Base-by-base conservation (phyloP, 1,139 yeast genomes). In the Arxiozyma bovina region DNA sequence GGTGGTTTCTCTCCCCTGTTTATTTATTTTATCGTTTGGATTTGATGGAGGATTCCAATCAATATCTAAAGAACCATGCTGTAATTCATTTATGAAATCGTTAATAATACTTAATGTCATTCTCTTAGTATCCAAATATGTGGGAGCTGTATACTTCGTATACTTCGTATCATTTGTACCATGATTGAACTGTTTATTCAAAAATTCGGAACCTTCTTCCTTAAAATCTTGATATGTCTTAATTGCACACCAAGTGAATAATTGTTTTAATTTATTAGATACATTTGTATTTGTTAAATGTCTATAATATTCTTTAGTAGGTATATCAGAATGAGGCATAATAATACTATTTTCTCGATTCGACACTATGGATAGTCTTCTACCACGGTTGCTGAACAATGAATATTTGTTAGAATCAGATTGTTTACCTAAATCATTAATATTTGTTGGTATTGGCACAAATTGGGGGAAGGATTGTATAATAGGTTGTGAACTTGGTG, bases 321-420 rank as follows among this genome's bases (percentile, higher is more conserved):
- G 69, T 2, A 67, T 63, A 51, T 67, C 70, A 40, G 59, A 60
- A 54, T 67, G 70, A 12, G 71, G 71, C 4, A 70, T 63, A 9
- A 65, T 58, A 18, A 66, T 60, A 21, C 58, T 58, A 6, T 58
- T 61, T 34, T 57, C 59, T 45, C 64, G 61, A 22, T 58, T 55
- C 7, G 65, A 61, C 27, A 64, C 51, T 41, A 62, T 57, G 0
- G 70, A 66, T 17, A 64, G 48, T 49, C 69, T 55, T 27, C 64
- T 56, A 15, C 69, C 68, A 21, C 69, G 57, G 50, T 63, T 65
- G 9, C 58, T 54, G 21, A 59, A 57, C 12, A 63, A 44, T 3
- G 66, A 59, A 52, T 55, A 58, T 20, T 67, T 57, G 30, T 56
- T 46, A 34, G n/a, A 11, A 54, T 48, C 43, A 50, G 54, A 34